A percentile compares a stretch with the other conserved stretches of the same genome.
phyloP scores from a whole-genome alignment of 192 early-diverging fungal species.

The Backusella parvicylindrica region DNA sequence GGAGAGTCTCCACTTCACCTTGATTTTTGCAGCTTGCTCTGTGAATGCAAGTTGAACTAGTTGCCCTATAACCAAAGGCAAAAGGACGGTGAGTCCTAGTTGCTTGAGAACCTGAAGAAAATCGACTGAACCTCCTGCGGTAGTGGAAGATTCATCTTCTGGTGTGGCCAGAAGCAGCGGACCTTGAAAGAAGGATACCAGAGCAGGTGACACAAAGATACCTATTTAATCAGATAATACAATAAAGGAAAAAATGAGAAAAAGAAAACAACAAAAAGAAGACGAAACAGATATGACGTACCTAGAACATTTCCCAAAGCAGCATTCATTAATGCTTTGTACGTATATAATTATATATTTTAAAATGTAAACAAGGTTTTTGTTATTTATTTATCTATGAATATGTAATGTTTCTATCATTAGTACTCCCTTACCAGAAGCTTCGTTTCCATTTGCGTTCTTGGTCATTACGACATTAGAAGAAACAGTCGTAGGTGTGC shows the following conservation, averaged over 20 bases:
- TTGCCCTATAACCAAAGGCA: slow-evolving; percentile 61
- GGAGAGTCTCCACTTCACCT: slow-evolving; percentile 46
- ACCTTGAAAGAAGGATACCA: slow-evolving; percentile 48
- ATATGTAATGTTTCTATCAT: neutral
- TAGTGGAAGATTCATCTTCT: slow-evolving; percentile 12
- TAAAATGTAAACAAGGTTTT: neutral
- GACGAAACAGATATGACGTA: neutral
- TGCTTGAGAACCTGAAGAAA: slow-evolving; percentile 50
- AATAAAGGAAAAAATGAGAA: neutral
- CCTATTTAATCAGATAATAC: slow-evolving; percentile 2
- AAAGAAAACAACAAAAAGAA: neutral
- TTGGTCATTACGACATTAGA: slow-evolving; percentile 80
- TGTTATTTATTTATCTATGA: neutral
- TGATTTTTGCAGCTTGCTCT: slow-evolving; percentile 39
- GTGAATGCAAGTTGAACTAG: slow-evolving; percentile 46
- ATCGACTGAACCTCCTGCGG: slow-evolving; percentile 30
- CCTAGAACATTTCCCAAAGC: slow-evolving; percentile 60
- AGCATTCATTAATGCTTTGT: slow-evolving; percentile 58
- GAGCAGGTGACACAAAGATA: slow-evolving; percentile 54
- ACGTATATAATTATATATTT: neutral
- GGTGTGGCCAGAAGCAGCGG: slow-evolving; percentile 15
- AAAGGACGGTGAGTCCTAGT: slow-evolving; percentile 59
- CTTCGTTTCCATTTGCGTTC: slow-evolving; percentile 63
- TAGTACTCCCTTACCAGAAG: slow-evolving; percentile 29
- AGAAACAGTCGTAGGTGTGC: slow-evolving; percentile 69